These are phyloP conservation scores for Chytriomyces sp. DNA, from an alignment of 192 early-diverging fungal species.

Conservation along the genomic window DNA sequence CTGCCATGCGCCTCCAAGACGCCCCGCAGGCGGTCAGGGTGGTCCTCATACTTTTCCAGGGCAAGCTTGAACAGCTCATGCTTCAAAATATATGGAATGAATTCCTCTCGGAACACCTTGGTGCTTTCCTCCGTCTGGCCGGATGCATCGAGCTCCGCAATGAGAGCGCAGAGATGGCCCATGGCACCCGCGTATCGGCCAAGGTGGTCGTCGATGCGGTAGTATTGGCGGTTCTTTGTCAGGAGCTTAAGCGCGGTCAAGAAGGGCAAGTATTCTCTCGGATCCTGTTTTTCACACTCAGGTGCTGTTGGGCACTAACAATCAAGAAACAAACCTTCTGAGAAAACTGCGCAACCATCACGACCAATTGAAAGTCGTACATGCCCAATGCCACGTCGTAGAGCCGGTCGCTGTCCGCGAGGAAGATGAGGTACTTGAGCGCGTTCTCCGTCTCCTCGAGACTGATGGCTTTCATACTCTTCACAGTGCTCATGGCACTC, in stretches of 20 bases:
- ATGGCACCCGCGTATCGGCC: slow-evolving; percentile 69
- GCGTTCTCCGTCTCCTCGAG: slow-evolving; percentile 77
- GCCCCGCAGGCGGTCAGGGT: not conserved
- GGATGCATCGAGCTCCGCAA: not conserved
- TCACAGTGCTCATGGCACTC: slow-evolving; percentile 71
- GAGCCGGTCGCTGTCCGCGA: slow-evolving; percentile 83
- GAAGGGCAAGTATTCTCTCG: slow-evolving; percentile 91
- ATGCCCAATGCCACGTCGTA: slow-evolving; percentile 91
- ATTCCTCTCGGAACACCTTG: slow-evolving; percentile 2
- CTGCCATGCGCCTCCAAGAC: slow-evolving; percentile 59
- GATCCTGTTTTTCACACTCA: slow-evolving; percentile 59
- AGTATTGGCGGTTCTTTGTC: slow-evolving; percentile 79
- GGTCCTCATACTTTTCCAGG: slow-evolving; percentile 55
- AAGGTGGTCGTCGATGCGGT: slow-evolving; percentile 86
- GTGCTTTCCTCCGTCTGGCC: slow-evolving; percentile 15
- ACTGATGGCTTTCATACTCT: slow-evolving; percentile 58
- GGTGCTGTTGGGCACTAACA: not conserved
- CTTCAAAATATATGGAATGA: slow-evolving; percentile 59
- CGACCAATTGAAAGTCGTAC: slow-evolving; percentile 89
- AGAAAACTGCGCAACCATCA: slow-evolving; percentile 96
- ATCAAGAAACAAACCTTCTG: slow-evolving; percentile 59
- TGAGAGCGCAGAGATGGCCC: slow-evolving; percentile 52
- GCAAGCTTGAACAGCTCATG: slow-evolving; percentile 69
- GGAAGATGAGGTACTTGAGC: slow-evolving; percentile 88
- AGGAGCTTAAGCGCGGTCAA: slow-evolving; percentile 77